Conservation (phyloP, 805 yeast species). For the Yamadazyma sp. region DNA sequence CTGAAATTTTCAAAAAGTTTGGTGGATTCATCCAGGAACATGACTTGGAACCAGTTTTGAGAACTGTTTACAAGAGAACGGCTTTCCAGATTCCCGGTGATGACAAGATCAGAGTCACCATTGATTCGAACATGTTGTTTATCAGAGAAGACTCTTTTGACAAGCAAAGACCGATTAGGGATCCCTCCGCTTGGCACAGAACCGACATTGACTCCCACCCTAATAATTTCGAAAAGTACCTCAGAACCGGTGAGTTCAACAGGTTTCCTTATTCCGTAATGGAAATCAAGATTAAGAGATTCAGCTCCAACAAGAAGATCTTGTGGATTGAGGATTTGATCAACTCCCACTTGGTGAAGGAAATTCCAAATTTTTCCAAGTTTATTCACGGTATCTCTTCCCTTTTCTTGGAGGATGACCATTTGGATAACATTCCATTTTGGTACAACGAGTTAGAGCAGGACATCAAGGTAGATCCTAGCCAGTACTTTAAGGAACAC, state of each 20-base stretch:
- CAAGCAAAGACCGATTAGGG: constrained; percentile 80
- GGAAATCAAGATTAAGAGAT: constrained; percentile 67
- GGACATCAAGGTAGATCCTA: constrained; percentile 76
- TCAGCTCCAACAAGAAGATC: constrained; percentile 42
- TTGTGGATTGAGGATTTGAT: constrained; percentile 88
- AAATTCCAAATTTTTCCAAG: constrained; percentile 90
- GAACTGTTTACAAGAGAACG: constrained; percentile 85
- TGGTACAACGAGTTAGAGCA: constrained; percentile 87
- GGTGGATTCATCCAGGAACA: constrained; percentile 59
- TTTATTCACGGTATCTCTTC: constrained; percentile 91
- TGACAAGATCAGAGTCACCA: constrained; percentile 83
- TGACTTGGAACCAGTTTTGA: constrained; percentile 77
- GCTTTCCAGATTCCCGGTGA: constrained; percentile 99
- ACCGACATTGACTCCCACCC: constrained; percentile 79
- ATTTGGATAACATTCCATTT: constrained; percentile 84
- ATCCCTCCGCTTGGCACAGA: constrained; percentile 89
- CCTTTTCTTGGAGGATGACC: constrained; percentile 85
- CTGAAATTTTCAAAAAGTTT: constrained; percentile 50
- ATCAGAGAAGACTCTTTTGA: constrained; percentile 92
- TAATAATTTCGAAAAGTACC: constrained; percentile 65
- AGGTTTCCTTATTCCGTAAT: constrained; percentile 85
- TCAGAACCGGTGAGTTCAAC: constrained; percentile 82
- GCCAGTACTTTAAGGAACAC: constrained; percentile 56
- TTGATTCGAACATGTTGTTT: constrained; percentile 84
- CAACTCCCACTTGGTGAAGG: constrained; percentile 81